Percentiles rank a stretch among this genome's conserved stretches.
These are phyloP conservation scores for Dioszegia crocea DNA, from an alignment of 768 basidiomycete species.

Conservation along the genomic window DNA sequence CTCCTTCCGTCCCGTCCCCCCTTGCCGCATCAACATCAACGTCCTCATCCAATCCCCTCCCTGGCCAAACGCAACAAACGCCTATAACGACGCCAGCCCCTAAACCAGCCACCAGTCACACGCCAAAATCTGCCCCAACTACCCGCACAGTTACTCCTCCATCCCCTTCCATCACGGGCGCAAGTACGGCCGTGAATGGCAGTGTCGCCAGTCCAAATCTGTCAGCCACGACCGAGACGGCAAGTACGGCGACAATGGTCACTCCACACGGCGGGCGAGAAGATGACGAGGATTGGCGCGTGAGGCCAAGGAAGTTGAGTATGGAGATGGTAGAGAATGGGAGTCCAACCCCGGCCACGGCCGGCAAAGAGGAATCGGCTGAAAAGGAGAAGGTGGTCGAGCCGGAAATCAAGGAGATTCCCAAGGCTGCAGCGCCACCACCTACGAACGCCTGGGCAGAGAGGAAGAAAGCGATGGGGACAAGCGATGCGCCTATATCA, in stretches of 20 bases:
- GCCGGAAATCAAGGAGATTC: background rate
- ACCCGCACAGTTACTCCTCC: conserved; percentile 15
- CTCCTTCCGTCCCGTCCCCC: background rate
- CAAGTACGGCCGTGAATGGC: conserved; percentile 17
- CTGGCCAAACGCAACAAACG: background rate
- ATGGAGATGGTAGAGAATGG: background rate
- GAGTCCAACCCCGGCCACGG: background rate
- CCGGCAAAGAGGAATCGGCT: background rate
- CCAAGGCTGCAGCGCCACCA: conserved; percentile 19
- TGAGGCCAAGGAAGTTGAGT: conserved; percentile 6
- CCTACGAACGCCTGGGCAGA: conserved; percentile 44
- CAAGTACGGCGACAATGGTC: conserved; percentile 14
- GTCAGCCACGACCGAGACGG: conserved; percentile 15
- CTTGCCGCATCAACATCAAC: background rate
- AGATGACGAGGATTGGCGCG: conserved; percentile 30
- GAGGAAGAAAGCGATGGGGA: conserved; percentile 6
- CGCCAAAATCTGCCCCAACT: background rate
- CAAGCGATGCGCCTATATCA: background rate
- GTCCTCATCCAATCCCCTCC: background rate
- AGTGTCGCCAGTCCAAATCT: conserved; percentile 7
- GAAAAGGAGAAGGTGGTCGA: background rate
- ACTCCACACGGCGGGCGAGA: conserved; percentile 1
- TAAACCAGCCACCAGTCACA: background rate
- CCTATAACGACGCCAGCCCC: background rate
- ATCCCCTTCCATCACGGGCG: conserved; percentile 21